Evolutionary conservation across 371 early-diverging fungal genomes (phyloP), one percentile per base, ranked within the genome.

Genomic region (Rhizopus sp.): DNA sequence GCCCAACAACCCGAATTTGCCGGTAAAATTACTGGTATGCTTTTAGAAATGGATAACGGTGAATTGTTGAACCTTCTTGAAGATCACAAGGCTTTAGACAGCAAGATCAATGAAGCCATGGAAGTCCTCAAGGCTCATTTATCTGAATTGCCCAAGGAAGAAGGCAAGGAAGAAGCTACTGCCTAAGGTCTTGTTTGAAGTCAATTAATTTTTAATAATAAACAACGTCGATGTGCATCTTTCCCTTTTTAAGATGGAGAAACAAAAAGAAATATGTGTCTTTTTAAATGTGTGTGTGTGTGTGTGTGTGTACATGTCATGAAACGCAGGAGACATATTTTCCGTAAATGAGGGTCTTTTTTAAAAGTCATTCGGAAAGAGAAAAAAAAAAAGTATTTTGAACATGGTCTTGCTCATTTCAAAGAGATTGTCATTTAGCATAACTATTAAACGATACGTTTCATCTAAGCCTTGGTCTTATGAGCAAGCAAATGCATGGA

Each of bases 1-100:
- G 64, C 63, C 41, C 80, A 75, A 66, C 85, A 93, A 71, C 88
- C 87, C 57, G 84, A 85, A 49, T 75, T 78, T 59, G 95, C 97
- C 62, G 94, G 95, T 72, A 98, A 98, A 90, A 93, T 98, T 69
- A 98, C 98, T 13, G 98, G 98, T 61, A 98, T 98, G 97, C 83
- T 98, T 50, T 81, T 98, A 57, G 98, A 98, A 81, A 97, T 97
- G 97, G 96, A 97, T 70, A 93, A 93, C 71, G 79, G 84, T 59
- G 97, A 97, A 78, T 78, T 97, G 50, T 73, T 97, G 66, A 88
- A 91, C 74, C 70, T 98, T 56, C 69, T 97, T 46, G 95, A 95
- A 76, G 83, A 83, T 70, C 72, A 73, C 65, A 86, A 79, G 51
- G 89, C 91, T 42, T 80, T 92, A 60, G 79, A 83, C 45, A 75